Evolutionary conservation across 2,329 filamentous ascomycete species (phyloP), one percentile per base, ranked within the genome.

Genomic region (Sporothrix phasma): DNA sequence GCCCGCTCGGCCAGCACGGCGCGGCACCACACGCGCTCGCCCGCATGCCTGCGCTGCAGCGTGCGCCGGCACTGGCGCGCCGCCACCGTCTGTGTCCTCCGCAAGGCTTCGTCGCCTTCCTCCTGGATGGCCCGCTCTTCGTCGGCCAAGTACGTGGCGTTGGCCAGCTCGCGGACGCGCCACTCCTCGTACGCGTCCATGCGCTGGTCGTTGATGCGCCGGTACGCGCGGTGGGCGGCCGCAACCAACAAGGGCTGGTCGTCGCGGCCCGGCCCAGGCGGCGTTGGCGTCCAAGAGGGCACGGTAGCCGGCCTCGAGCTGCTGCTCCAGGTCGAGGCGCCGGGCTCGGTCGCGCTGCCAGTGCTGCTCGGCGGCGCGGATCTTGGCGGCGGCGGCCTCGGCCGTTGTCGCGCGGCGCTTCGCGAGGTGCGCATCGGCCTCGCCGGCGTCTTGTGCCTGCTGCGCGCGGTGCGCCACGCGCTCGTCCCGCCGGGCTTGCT

Each of bases 21-120:
- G 73, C 72, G 26, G 78, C 70, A 61, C 82, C 82, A 85, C 64
- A 71, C 74, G 64, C 74, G 71, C 73, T 84, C 80, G 0, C 78
- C 79, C 6, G 67, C 68, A 56, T 75, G 75, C 34, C 72, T 74
- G 60, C 68, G 72, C 45, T 67, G 65, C 26, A 76, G 70, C 17
- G 75, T 75, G 17, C 67, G 69, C 56, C 72, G 71, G 51, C 71
- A 72, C 19, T 72, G 71, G 1, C 71, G 68, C 11, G 70, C 61
- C 1, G 41, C 66, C 10, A 69, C 72, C 17, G 69, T 67, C 26
- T 76, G 66, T 19, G 74, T 70, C 34, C 69, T 67, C 61, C 72
- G 74, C 61, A 73, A 71, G 39, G 75, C 76, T 29, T 77, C 75
- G 73, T 78, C 76, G 63, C 79, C 67, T 71, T 81, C 79, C 61